Conservation (phyloP, 495 filamentous ascomycete genomes). For the Xylaria cubensis region DNA sequence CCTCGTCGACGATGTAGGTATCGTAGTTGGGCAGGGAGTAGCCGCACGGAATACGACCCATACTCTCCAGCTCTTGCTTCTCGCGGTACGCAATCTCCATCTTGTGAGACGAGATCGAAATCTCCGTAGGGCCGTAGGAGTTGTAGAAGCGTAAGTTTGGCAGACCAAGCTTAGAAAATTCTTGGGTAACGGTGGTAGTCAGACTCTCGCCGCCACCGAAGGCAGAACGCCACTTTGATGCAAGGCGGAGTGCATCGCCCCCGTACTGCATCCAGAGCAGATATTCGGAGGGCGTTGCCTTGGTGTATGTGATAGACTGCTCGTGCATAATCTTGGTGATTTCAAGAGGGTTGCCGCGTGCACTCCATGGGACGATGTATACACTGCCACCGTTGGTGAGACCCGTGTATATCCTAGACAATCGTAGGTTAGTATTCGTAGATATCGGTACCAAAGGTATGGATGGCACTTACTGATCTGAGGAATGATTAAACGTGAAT, state of each 20-base stretch:
- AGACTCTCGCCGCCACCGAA: constrained; percentile 38
- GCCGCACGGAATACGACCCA: constrained; percentile 23
- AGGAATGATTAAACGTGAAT: constrained; percentile 39
- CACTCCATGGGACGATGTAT: constrained; percentile 26
- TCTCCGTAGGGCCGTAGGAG: constrained; percentile 46
- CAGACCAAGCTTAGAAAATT: constrained; percentile 29
- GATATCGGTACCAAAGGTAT: neutral
- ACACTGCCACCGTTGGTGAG: constrained; percentile 38
- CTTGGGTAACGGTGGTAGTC: constrained; percentile 12
- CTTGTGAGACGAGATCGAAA: constrained; percentile 25
- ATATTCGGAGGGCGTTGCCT: constrained; percentile 38
- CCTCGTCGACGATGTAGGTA: no score
- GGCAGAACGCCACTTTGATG: constrained; percentile 36
- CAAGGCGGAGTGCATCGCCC: neutral
- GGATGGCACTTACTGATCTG: constrained; percentile 28
- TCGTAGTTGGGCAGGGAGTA: neutral
- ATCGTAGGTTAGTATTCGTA: neutral
- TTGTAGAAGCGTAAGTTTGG: constrained; percentile 36
- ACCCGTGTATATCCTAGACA: constrained; percentile 33
- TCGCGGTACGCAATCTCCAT: constrained; percentile 24
- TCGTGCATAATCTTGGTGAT: constrained; percentile 33
- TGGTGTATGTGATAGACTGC: constrained; percentile 38
- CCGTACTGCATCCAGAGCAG: constrained; percentile 33
- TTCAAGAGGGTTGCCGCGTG: constrained; percentile 34
- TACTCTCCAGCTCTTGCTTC: neutral